Conservation (phyloP, 768 basidiomycete species). For the Suillus placidus region DNA sequence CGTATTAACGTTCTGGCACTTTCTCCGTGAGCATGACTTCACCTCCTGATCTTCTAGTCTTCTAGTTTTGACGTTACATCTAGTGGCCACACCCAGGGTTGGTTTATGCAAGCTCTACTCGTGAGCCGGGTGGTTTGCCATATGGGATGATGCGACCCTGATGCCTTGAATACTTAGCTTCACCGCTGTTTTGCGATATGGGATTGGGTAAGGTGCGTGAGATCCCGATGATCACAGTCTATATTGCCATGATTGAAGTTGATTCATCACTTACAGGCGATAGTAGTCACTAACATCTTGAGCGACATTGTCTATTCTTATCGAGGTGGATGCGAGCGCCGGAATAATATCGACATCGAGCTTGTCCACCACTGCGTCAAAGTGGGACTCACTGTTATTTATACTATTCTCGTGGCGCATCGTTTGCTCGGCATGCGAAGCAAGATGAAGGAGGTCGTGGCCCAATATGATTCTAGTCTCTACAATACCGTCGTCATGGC, state of each 20-base stretch:
- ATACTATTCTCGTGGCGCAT: conserved; percentile 32
- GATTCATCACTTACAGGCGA: not conserved
- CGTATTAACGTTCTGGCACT: conserved; percentile 24
- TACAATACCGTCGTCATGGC: conserved; percentile 38
- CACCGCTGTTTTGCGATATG: conserved; percentile 21
- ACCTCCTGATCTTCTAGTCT: not conserved
- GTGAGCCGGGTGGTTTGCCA: conserved; percentile 13
- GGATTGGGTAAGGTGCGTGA: conserved; percentile 16
- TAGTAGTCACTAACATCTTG: not conserved
- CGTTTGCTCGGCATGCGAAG: conserved; percentile 30
- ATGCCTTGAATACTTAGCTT: not conserved
- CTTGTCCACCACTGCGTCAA: conserved; percentile 33
- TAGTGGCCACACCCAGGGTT: conserved; percentile 33
- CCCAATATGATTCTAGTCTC: conserved; percentile 14
- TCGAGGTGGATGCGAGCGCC: conserved; percentile 18
- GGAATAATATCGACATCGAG: conserved; percentile 23
- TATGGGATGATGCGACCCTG: not conserved
- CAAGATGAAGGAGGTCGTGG: conserved; percentile 19
- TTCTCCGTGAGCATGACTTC: conserved; percentile 19
- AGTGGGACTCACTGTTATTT: conserved; percentile 34
- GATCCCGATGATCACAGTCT: conserved; percentile 19
- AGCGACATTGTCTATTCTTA: conserved; percentile 20
- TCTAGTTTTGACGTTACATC: not conserved
- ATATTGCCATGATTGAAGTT: conserved; percentile 19
- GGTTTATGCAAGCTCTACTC: conserved; percentile 30